Base-by-base conservation (phyloP, 768 basidiomycete genomes). In the Lactarius tabidus region DNA sequence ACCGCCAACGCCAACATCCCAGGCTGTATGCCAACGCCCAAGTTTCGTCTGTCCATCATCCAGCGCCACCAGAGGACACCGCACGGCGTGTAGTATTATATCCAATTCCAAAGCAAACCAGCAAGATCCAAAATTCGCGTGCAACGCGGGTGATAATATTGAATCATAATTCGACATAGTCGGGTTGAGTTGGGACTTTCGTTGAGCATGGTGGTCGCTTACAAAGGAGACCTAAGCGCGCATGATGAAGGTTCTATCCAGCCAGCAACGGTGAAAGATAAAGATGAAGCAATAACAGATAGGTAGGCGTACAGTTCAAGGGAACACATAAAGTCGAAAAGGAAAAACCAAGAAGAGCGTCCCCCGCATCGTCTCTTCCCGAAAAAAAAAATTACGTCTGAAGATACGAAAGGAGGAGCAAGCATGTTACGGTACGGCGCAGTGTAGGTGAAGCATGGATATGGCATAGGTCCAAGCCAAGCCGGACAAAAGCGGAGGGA, bases 201-300 rank as follows among this genome's bases (percentile, higher is more conserved):
- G 23, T 48, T 23, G 23, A 1, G 12, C 10, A 5, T 26, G 12
- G 43, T n/a, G 12, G 23, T 48, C 45, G 5, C 14, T 48, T 26
- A 23, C n/a, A 29, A 54, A 31, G 28, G 20, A 31, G 6, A 31
- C 29, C 18, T 6, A 18, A 20, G 29, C 18, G 52, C 17, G 7
- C 17, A 23, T 5, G 7, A 6, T 6, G 20, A 20, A 7, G 52
- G 29, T 12, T 36, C 3, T 36, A 12, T 36, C 33, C 33, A 8
- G 33, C 33, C 33, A 29, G 52, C 15, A 29, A 29, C 7, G 28
- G 31, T 8, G 52, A 20, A 31, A 17, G 29, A 6, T 33, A 20
- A 26, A 59, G 33, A 45, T 48, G 61, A 56, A 64, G 38, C 36
- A 63, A 64, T 53, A 43, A 26, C 38, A 12, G 36, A n/a, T n/a